Base-by-base conservation (phyloP, 768 basidiomycete genomes). In the Pleurotus salmoneostramineus region DNA sequence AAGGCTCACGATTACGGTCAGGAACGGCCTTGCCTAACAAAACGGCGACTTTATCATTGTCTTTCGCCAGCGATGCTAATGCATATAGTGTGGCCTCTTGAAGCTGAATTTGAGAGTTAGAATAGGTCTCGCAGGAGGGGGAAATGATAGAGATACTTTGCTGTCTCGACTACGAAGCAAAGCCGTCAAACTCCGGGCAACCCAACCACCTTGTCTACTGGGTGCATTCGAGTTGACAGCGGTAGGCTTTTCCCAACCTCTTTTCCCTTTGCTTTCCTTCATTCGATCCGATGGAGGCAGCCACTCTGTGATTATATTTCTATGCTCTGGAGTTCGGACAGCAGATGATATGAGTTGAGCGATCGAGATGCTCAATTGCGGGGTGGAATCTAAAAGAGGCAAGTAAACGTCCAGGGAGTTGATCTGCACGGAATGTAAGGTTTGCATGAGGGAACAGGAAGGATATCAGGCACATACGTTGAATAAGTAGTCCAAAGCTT, bases 231-330 rank as follows among this genome's bases (percentile, higher is more conserved):
- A 71, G 27, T 70, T 69, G 11, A 68, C 67, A 0, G 74, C 63
- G 0, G 79, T 76, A 0, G 78, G 72, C 65, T 84, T 87, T 71
- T 92, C 90, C 90, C 90, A 93, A 3, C 89, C 87, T 1, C 90
- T 77, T 58, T 82, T 82, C 2, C 76, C 77, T 61, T 80, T 85
- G 27, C 77, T 72, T 52, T 85, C 84, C 60, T 75, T 79, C 42
- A 74, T 65, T 17, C 87, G 73, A 17, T 89, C 87, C 0, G 68
- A 63, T 0, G 72, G 79, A 5, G 87, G 89, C 0, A 83, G 64
- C 89, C 89, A 91, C 21, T 83, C 81, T 0, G 81, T 70, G 12
- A 90, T 72, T 1, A 74, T 71, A 1, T 66, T 65, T 17, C 88
- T 77, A 62, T 89, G 82, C 2, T 65, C 64, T 0, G 74, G 72